Evolutionary conservation across 1,284 basidiomycete species (phyloP), one percentile per base, ranked within the genome.

Genomic region (Cystobasidium pallidum): DNA sequence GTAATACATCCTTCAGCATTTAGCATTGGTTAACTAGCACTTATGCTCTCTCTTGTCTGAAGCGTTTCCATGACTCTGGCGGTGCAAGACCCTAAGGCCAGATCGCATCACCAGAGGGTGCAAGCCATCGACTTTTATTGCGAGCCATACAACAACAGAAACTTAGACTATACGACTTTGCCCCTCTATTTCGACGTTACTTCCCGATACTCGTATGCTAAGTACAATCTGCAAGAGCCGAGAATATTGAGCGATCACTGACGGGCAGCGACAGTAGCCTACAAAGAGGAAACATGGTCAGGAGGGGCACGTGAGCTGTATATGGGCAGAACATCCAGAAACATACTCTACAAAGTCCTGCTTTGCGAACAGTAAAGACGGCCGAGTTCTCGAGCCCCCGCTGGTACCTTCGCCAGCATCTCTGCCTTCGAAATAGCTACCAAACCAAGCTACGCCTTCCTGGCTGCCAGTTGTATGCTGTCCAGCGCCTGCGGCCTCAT

Each of bases 341-440:
- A 49, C 68, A 55, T 41, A 71, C 68, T 71, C 68, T 32, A 71
- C 55, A 17, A 71, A 71, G 24, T 62, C 61, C 47, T 71, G 68
- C 61, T 71, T 71, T 32, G 26, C 30, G 28, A 71, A 71, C 0
- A 71, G 51, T n/a, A 71, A 34, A 11, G 68, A 71, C 24, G 59
- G 59, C 26, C 68, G 49, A 4, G 34, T 71, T 28, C 55, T 36
- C 13, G 32, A 17, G 24, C 43, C 41, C 4, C 28, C 61, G 21
- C 34, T 55, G 47, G 32, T 39, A 30, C 68, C 39, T 26, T 57
- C 68, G 2, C 47, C 68, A 30, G 41, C 49, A 36, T 64, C 59
- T 43, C 68, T 39, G 13, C 49, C 47, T 28, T 71, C 68, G 19
- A 58, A 59, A 34, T 51, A 64, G 51, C 61, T 71, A n/a, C 68